A percentile compares a stretch with the other conserved stretches of the same genome.
phyloP scores from a whole-genome alignment of 805 yeast genomes.

The Sugiyamaella valdiviana region DNA sequence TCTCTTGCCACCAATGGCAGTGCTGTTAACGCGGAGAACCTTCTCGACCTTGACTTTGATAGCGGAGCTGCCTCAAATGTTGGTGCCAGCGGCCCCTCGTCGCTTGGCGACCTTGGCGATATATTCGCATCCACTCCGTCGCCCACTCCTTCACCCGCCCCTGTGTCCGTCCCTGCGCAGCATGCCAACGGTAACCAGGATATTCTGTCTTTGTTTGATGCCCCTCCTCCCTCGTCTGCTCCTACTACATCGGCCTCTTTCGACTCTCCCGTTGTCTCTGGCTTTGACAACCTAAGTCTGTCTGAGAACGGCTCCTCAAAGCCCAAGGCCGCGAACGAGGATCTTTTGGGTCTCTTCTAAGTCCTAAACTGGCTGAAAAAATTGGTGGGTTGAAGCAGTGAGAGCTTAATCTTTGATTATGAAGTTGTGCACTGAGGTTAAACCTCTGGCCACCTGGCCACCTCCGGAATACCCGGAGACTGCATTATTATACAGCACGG shows the following conservation, averaged over 20 bases:
- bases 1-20: conserved; percentile 30
- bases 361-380: neutral
- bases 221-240: neutral
- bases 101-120: conserved; percentile 71
- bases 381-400: no score
- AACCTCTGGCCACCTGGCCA: no score
- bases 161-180: neutral
- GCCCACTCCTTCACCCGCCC: conserved; percentile 13
- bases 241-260: conserved; percentile 1
- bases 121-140: conserved; percentile 37
- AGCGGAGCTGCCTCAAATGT: conserved; percentile 26
- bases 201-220: conserved; percentile 42
- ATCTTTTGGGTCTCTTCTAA: conserved; percentile 29
- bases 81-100: conserved; percentile 27
- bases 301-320: neutral
- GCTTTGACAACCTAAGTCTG: conserved; percentile 14
- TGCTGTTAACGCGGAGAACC: conserved; percentile 64
- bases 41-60: conserved; percentile 79
- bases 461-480: neutral
- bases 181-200: conserved; percentile 31
- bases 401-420: no score
- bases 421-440: no score
- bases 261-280: conserved; percentile 10
- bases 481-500: neutral
- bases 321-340: conserved; percentile 22